Base-by-base conservation (phyloP, 2,329 filamentous ascomycete species). In the Diaporthe sp. region DNA sequence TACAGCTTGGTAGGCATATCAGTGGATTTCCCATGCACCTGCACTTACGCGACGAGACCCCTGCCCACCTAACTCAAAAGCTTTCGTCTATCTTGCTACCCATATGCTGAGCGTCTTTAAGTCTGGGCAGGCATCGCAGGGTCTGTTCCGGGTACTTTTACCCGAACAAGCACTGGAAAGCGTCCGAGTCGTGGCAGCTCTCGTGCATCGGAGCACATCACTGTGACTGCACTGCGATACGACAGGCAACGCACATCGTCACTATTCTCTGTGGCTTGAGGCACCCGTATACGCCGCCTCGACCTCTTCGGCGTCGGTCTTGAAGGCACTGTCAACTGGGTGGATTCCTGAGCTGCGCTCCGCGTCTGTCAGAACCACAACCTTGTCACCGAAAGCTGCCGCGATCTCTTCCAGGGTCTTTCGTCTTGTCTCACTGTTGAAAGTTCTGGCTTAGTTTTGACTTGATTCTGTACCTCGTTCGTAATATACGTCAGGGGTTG, bases 331-430 rank as follows among this genome's bases (percentile, higher is more conserved):
- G 2, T 72, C 57, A n/a, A n/a, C 31, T 3, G 28, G 28, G 20
- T 37, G 67, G n/a, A 3, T n/a, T 8, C 7, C 22, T 10, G 58
- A 20, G 20, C 25, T 28, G 2, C 3, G 55, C 25, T 75, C 55
- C 25, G 44, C 31, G 20, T 73, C 75, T 37, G 70, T 58, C 0
- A 71, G n/a, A 49, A 65, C 17, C 2, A 88, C 82, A 6, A 88
- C 85, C 58, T 83, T 84, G 72, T 88, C 87, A 31, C 87, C 86
- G 76, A 88, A 88, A 0, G 86, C 83, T 1, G 86, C 85, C 0
- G 87, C 87, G 67, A 88, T 86, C 77, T 88, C 87, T 77, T 88
- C 87, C 0, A 88, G 81, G 2, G 85, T 87, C 78, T 87, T 87
- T 51, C 84, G 82, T 71, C 85, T 87, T 0, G 87, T 88, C 78